Evolutionary conservation across 805 yeast species (phyloP), one percentile per base, ranked within the genome.

Genomic region (Myxozyma vanderwaltii): DNA sequence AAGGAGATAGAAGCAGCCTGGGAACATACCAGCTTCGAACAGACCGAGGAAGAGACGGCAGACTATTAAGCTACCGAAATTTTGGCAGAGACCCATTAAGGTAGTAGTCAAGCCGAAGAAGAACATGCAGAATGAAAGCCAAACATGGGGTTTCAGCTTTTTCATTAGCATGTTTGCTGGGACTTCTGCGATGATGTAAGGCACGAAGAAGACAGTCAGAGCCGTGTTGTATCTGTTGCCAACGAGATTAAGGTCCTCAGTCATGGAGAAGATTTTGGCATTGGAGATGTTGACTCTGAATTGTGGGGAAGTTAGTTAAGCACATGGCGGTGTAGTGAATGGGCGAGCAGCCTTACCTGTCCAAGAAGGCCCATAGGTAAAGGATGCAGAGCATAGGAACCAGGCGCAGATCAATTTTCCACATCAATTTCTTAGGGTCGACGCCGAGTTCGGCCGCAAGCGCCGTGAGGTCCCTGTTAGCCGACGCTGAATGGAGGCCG

Each of bases 321-420:
- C n/a, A n/a, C n/a, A n/a, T n/a, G n/a, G n/a, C n/a, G n/a, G n/a
- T n/a, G n/a, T n/a, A n/a, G n/a, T n/a, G n/a, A n/a, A n/a, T n/a
- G n/a, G n/a, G n/a, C n/a, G n/a, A n/a, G n/a, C n/a, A n/a, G 21
- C 21, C 27, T 35, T 27, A 59, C 51, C 94, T 79, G 71, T 89
- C 95, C 68, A 89, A 74, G 69, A 88, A 89, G 0, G 92, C 86
- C 62, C 88, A 78, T 71, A 89, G 82, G 69, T 89, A 89, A 46
- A 89, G 76, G 29, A 88, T 68, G 68, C 90, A 83, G 64, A 89
- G 86, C n/a, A 90, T 84, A 3, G 91, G 90, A 29, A 88, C 85
- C 40, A 88, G 84, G 61, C 88, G 82, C 0, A 82, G 54, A 68
- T 88, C 92, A 33, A 85, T 76, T 67, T 86, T 87, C 79, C 82